Conservation (phyloP, 371 early-diverging fungal genomes). For the Apophysomyces elegans region DNA sequence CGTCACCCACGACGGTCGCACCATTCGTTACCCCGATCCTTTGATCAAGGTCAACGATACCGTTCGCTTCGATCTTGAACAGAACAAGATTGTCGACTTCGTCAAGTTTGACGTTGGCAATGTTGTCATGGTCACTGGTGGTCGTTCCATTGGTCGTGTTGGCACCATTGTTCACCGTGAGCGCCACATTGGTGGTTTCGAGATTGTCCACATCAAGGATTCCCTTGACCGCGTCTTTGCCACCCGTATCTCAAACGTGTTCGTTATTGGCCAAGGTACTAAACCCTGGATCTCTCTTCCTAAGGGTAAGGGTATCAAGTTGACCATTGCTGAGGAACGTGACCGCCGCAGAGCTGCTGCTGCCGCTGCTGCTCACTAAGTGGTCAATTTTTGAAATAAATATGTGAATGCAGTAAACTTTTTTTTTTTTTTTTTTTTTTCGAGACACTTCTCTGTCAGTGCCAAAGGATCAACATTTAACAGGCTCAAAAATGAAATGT, state of each 20-base stretch:
- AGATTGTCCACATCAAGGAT: constrained; percentile 95
- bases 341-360: constrained; percentile 80
- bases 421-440: no score
- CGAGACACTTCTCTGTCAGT: no score
- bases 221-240: constrained; percentile 87
- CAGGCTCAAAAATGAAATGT: no score
- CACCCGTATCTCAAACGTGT: constrained; percentile 91
- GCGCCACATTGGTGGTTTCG: constrained; percentile 97
- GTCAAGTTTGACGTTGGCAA: constrained; percentile 97
- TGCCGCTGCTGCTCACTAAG: constrained; percentile 40
- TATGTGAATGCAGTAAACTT: no score
- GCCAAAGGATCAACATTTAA: no score
- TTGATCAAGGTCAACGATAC: constrained; percentile 99
- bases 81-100: constrained; percentile 92
- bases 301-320: constrained; percentile 98
- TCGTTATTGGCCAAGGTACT: constrained; percentile 84
- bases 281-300: constrained; percentile 92
- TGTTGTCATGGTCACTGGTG: constrained; percentile 97
- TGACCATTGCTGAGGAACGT: constrained; percentile 98
- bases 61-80: constrained; percentile 95
- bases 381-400: background rate
- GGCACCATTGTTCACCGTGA: constrained; percentile 98
- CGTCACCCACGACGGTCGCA: constrained; percentile 99
- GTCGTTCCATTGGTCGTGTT: constrained; percentile 99
- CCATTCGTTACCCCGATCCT: constrained; percentile 99